A percentile compares a stretch with the other conserved stretches of the same genome.
phyloP scores from a whole-genome alignment of 2,329 filamentous ascomycete genomes.

The Diaporthe destruens region DNA sequence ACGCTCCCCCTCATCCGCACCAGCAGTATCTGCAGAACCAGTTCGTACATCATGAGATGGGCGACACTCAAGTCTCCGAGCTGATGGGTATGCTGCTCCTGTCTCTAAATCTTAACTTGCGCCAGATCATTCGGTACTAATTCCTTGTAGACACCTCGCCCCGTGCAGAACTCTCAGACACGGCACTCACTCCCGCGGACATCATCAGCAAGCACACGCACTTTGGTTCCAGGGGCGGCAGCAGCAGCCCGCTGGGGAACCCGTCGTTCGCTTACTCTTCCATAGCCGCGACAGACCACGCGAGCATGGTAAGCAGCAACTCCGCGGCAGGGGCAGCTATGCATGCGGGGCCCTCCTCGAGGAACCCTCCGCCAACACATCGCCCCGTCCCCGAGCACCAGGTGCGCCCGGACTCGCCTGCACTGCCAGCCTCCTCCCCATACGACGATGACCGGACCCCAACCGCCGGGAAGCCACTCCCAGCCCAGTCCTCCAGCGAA shows the following conservation, averaged over 20 bases:
- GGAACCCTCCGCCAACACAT: constrained; percentile 24
- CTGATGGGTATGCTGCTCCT: constrained; percentile 56
- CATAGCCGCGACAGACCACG: constrained; percentile 49
- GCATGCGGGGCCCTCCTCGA: constrained; percentile 33
- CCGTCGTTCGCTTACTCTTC: constrained; percentile 48
- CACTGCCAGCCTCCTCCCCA: constrained; percentile 39
- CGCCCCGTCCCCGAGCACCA: constrained; percentile 2
- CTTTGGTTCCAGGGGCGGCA: constrained; percentile 45
- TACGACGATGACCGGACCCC: constrained; percentile 43
- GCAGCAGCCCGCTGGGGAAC: constrained; percentile 47
- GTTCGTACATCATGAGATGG: constrained; percentile 54
- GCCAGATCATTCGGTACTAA: constrained; percentile 19
- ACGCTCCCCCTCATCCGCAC: constrained; percentile 16
- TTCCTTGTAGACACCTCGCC: constrained; percentile 56
- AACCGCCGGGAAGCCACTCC: constrained; percentile 41
- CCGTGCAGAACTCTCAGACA: constrained; percentile 60
- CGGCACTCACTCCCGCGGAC: constrained; percentile 55
- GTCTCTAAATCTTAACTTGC: background rate
- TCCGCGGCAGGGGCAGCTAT: constrained; percentile 42
- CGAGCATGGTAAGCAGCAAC: constrained; percentile 47
- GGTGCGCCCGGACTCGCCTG: constrained; percentile 36
- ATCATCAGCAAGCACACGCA: constrained; percentile 55
- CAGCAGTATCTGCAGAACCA: constrained; percentile 34
- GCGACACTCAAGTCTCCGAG: constrained; percentile 59
- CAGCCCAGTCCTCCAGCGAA: constrained; percentile 32